Base-by-base conservation (phyloP, 1,139 yeast genomes). In the Taphrina pruni region DNA sequence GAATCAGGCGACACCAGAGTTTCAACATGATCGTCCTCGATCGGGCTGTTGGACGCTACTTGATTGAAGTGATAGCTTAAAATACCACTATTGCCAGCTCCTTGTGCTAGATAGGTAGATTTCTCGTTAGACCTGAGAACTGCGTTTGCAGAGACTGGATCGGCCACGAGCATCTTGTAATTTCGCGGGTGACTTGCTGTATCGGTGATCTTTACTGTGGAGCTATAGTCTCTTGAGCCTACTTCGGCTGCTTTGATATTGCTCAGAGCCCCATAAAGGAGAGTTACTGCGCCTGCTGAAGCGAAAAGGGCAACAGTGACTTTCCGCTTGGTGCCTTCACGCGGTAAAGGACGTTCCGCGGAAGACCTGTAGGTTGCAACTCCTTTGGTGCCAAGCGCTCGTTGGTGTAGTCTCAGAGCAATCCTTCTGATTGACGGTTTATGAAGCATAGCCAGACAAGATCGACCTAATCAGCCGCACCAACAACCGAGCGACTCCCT, bases 21-120 rank as follows among this genome's bases (percentile, higher is more conserved):
- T 77, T 93, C 98, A 0, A 94, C 86, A 72, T 96, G 85, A 76
- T 90, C 97, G 77, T 94, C 99, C 78, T 94, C 99, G 73, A 93
- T 91, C 9, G 99, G 99, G 60, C 89, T 87, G 78, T 94, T 95
- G 55, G 96, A 88, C 8, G 98, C 89, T 70, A 94, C 80, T 79
- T 94, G 99, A 64, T 96, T 86, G 45, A 91, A 85, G 76, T 95
- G 99, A 76, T 92, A 93, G 69, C 99, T 82, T n/a, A 87, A 79
- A 20, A 94, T 94, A n/a, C 98, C 98, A 73, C 32, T 21, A 32
- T 32, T 43, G 9, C 41, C 62, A 46, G 55, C 43, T 6, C 67
- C 67, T 17, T 36, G 46, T 5, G 20, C n/a, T 6, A 46, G 21
- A 9, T 12, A 17, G 0, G 36, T 20, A 20, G 55, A 55, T 8